Conservation (phyloP, 192 early-diverging fungal genomes). For the Coemansia javaensis region DNA sequence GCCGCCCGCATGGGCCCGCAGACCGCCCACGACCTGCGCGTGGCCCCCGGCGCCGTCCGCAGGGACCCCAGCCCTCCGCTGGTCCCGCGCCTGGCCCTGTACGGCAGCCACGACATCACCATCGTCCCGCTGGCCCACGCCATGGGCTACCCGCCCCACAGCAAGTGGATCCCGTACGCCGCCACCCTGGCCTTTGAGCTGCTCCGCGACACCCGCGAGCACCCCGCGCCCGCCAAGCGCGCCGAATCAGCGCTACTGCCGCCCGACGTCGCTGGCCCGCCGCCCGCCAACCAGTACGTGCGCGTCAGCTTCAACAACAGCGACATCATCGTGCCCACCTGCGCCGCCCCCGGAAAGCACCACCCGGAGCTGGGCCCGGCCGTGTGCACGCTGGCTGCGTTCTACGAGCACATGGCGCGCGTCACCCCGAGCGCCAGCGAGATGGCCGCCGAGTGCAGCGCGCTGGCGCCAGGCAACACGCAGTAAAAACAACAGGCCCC, state of each 20-base stretch:
- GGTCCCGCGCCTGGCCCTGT: slow-evolving; percentile 29
- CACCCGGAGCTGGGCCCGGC: slow-evolving; percentile 29
- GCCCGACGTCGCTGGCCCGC: background rate
- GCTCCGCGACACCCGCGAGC: slow-evolving; percentile 12
- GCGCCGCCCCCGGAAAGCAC: slow-evolving; percentile 24
- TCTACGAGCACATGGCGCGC: slow-evolving; percentile 32
- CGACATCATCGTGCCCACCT: slow-evolving; percentile 22
- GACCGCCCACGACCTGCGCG: slow-evolving; percentile 8
- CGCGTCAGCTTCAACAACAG: slow-evolving; percentile 29
- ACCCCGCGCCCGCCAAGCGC: slow-evolving; percentile 2
- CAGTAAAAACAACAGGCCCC: background rate
- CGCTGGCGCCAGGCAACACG: background rate
- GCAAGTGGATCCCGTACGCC: slow-evolving; percentile 34
- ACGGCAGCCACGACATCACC: slow-evolving; percentile 32
- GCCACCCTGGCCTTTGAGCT: slow-evolving; percentile 40
- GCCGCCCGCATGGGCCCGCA: slow-evolving; percentile 11
- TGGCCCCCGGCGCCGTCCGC: slow-evolving; percentile 13
- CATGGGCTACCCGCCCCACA: slow-evolving; percentile 7
- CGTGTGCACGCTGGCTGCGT: slow-evolving; percentile 42
- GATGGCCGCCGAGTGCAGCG: slow-evolving; percentile 17
- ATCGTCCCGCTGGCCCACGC: slow-evolving; percentile 19
- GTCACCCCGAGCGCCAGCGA: slow-evolving; percentile 12
- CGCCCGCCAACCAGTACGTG: slow-evolving; percentile 14
- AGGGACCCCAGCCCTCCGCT: slow-evolving; percentile 7
- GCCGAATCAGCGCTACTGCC: background rate